Evolutionary conservation across 805 yeast genomes (phyloP).

Genomic region (Starmerella roubikii): DNA sequence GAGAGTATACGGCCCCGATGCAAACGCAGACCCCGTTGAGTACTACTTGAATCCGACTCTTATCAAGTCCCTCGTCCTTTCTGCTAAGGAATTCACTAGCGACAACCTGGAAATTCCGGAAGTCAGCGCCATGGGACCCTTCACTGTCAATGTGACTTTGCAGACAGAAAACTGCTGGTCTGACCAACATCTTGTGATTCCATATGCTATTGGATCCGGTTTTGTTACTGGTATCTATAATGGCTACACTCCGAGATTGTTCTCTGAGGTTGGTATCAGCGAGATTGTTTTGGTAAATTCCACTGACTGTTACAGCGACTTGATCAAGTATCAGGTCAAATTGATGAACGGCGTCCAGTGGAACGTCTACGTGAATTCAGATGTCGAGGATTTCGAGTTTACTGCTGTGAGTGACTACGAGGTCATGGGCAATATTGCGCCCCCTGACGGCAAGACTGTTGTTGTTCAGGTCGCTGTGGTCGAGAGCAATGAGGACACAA

Average conservation of each 20-base stretch:
- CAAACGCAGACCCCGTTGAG: constrained; percentile 29
- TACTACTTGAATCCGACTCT: constrained; percentile 46
- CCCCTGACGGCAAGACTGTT: constrained; percentile 24
- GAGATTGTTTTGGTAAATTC: constrained; percentile 23
- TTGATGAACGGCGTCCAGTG: constrained; percentile 34
- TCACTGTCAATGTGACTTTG: constrained; percentile 37
- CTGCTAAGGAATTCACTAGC: constrained; percentile 37
- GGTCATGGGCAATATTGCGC: constrained; percentile 27
- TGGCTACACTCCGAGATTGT: constrained; percentile 33
- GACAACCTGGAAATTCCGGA: constrained; percentile 19
- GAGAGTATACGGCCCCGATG: constrained; percentile 36
- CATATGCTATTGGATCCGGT: constrained; percentile 73
- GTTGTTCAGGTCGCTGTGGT: constrained; percentile 41
- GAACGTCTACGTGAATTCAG: constrained; percentile 39
- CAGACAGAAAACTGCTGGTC: constrained; percentile 23
- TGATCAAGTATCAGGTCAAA: constrained; percentile 30
- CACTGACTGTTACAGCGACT: constrained; percentile 24
- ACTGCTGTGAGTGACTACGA: constrained; percentile 26
- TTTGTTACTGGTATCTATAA: constrained; percentile 53
- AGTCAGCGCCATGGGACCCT: constrained; percentile 35
- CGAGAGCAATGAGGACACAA: constrained; percentile 26
- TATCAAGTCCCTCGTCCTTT: constrained; percentile 41
- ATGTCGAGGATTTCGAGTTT: constrained; percentile 25
- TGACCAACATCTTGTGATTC: constrained; percentile 28
- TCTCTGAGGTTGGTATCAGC: constrained; percentile 35